Base-by-base conservation (phyloP, 805 yeast species). In the Monosporozyma unispora region DNA sequence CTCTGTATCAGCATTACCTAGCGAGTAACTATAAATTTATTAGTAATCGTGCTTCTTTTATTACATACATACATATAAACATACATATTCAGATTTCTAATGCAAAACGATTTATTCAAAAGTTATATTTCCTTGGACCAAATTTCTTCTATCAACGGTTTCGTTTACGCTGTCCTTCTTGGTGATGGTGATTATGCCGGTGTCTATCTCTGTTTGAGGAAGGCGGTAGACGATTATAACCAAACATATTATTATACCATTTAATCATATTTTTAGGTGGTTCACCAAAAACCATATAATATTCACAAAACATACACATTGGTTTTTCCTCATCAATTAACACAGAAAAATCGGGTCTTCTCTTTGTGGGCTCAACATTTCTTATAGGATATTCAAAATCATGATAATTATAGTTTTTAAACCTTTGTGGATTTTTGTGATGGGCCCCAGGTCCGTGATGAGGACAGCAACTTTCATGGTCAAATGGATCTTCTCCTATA, bases 281-380 rank as follows among this genome's bases (percentile, higher is more conserved):
- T 43, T 61, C 63, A 1, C 81, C 81, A 58, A 70, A 77, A 1
- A 76, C 70, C 47, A 71, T 68, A 56, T 76, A 78, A 58, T 76
- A 77, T 54, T 77, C 79, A 60, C 82, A 77, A 48, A 77, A 70
- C 52, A 75, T 61, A 57, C 82, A 77, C 52, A 71, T 48, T 7
- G 62, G 62, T 11, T 53, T 48, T 27, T 55, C 53, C 10, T 55
- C 54, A 33, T 52, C 55, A 38, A 60, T 49, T 21, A 62, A 45
- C 2, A 55, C 54, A 11, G 63, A 56, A 44, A 61, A 60, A 43
- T 61, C 57, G 3, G 67, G 65, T n/a, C 40, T 44, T 11, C 25
- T 19, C 27, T 21, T 39, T 46, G 44, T 37, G 39, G 48, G 37
- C 12, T 46, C 48, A 12, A 41, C 27, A 23, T 29, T 42, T 22